Base-by-base conservation (phyloP, 768 basidiomycete genomes). In the Panellus pusillus region DNA sequence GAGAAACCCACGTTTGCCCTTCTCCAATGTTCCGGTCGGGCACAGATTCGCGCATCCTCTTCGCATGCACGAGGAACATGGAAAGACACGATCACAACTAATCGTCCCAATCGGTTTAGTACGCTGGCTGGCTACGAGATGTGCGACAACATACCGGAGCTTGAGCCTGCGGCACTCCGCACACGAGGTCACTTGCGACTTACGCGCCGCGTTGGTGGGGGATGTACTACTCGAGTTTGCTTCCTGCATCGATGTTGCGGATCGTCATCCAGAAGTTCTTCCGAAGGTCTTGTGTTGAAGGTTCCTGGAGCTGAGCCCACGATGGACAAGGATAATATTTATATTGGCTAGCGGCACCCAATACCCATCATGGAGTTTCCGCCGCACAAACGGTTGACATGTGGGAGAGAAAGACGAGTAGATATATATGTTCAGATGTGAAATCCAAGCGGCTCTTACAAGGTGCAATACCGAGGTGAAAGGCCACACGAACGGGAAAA, bases 11-110 rank as follows among this genome's bases (percentile, higher is more conserved):
- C 64, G 55, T 47, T 62, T 65, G 28, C 64, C 64, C 50, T 65
- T 65, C 52, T 65, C 64, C 6, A 65, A 45, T 14, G 62, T 65
- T 24, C 64, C 64, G 28, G 48, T 57, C 9, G 75, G 75, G 56
- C 75, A 76, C 17, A 76, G 65, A 31, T 67, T 64, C 18, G 72
- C 65, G 58, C 75, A 76, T 37, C 75, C 75, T 18, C 75, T 64
- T 18, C 74, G 62, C 12, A 74, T 66, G 57, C 75, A 77, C 4
- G 74, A 70, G 28, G 71, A 65, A 50, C 75, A 76, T 15, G 75
- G 75, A 43, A 76, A 72, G 29, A 59, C 38, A 31, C 75, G 66
- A 50, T 75, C 72, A 52, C 75, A 76, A 29, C 61, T 60, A 31
- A 27, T 32, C 20, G 36, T 36, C 36, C 46, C 14, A 7, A 18